Evolutionary conservation across 345 rosid genomes (phyloP), one percentile per base, ranked within the genome.

Genomic region (Bretschneidera sinensis): DNA sequence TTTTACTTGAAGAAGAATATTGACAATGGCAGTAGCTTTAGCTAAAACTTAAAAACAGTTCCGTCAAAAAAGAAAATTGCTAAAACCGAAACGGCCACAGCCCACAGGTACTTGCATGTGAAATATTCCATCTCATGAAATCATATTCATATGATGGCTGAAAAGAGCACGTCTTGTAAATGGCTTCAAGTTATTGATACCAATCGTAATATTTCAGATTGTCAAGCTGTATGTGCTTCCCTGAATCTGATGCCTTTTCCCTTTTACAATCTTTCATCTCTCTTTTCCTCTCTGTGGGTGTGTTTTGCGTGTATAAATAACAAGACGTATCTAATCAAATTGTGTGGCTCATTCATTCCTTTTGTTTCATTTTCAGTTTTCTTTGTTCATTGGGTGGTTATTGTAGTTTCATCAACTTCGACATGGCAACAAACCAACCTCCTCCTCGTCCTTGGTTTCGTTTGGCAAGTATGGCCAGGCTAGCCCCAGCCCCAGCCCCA

Each of bases 361-460:
- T 58, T 17, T 7, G 24, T 16, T 17, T 39, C 35, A n/a, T n/a
- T 31, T 64, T 57, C 7, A 16, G 14, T 19, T 16, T 23, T 16
- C n/a, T 2, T 17, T n/a, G 16, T n/a, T 7, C 39, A 7, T 48
- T 22, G 24, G 18, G 17, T n/a, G n/a, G n/a, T n/a, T n/a, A n/a
- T n/a, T n/a, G n/a, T n/a, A n/a, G n/a, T n/a, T n/a, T n/a, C n/a
- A n/a, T n/a, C n/a, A n/a, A n/a, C n/a, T n/a, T n/a, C n/a, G n/a
- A n/a, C 17, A 20, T 24, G 49, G 79, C 82, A 85, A 72, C 89
- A 48, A 58, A 55, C 78, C 81, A 69, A 67, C 84, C 48, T 16
- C 84, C 48, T 16, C 74, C 81, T 57, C 84, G 87, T 45, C 81
- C 77, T 15, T 83, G 89, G 89, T 73, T 73, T 33, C 89, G 89